These are phyloP conservation scores for Amauroascus niger DNA, from an alignment of 2,329 filamentous ascomycete species.

Conservation along the genomic window DNA sequence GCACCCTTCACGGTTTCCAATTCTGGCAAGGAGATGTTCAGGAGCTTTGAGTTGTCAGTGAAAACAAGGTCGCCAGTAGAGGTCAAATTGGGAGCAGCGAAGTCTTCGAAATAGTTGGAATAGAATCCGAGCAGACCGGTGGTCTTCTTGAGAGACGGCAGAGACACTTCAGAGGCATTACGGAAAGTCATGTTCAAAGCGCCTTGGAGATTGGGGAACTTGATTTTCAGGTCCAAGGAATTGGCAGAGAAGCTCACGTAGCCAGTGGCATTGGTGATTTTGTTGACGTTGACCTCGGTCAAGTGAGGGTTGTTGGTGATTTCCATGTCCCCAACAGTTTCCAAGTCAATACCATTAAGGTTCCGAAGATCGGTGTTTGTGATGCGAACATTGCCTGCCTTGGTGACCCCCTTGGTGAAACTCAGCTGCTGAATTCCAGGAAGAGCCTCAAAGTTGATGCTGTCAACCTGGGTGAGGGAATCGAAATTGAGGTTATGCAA, in stretches of 20 bases:
- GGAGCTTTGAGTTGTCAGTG: slow-evolving; percentile 47
- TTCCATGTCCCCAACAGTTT: slow-evolving; percentile 60
- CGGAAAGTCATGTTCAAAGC: slow-evolving; percentile 73
- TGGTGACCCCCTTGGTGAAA: slow-evolving; percentile 56
- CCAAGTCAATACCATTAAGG: slow-evolving; percentile 71
- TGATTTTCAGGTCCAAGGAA: slow-evolving; percentile 58
- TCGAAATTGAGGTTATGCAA: slow-evolving; percentile 60
- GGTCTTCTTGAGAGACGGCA: slow-evolving; percentile 63
- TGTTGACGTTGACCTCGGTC: slow-evolving; percentile 59
- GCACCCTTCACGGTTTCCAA: slow-evolving; percentile 65
- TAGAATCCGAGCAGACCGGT: slow-evolving; percentile 77
- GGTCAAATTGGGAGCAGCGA: slow-evolving; percentile 41
- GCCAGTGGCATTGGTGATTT: slow-evolving; percentile 64
- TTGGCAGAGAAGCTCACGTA: slow-evolving; percentile 70
- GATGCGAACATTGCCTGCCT: slow-evolving; percentile 61
- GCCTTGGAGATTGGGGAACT: slow-evolving; percentile 67
- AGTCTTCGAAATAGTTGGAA: slow-evolving; percentile 51
- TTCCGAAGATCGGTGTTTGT: slow-evolving; percentile 74
- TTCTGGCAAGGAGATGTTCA: slow-evolving; percentile 65
- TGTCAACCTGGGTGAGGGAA: slow-evolving; percentile 53
- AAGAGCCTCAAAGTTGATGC: slow-evolving; percentile 63
- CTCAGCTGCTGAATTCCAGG: slow-evolving; percentile 51
- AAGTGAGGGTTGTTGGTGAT: slow-evolving; percentile 88
- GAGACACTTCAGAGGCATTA: slow-evolving; percentile 63
- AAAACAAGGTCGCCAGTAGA: slow-evolving; percentile 46